A percentile compares a stretch with the other conserved stretches of the same genome.
phyloP scores from a whole-genome alignment of 2,329 filamentous ascomycete genomes.

The Fusarium kyushuense region DNA sequence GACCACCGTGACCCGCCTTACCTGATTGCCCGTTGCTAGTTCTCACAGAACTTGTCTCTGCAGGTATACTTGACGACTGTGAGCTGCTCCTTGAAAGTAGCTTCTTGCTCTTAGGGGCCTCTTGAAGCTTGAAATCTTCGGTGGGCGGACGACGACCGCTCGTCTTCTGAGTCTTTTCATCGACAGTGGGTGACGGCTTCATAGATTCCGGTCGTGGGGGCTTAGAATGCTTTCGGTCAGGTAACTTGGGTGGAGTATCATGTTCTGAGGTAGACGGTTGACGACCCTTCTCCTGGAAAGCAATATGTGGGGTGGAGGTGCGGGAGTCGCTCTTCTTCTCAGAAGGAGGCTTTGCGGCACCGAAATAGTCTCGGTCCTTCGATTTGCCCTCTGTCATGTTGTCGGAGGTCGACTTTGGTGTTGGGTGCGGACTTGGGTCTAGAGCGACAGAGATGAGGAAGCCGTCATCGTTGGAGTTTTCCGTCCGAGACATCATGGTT shows the following conservation, averaged over 20 bases:
- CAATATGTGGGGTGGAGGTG: conserved; percentile 84
- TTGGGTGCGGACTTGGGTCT: conserved; percentile 73
- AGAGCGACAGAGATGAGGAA: conserved; percentile 83
- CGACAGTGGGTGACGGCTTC: conserved; percentile 50
- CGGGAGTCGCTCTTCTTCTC: conserved; percentile 64
- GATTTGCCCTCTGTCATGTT: conserved; percentile 60
- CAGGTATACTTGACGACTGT: conserved; percentile 55
- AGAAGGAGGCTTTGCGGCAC: conserved; percentile 56
- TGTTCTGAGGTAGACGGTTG: conserved; percentile 65
- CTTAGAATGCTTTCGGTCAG: conserved; percentile 56
- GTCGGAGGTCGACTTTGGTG: conserved; percentile 67
- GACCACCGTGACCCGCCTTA: conserved; percentile 42
- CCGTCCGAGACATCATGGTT: conserved; percentile 67
- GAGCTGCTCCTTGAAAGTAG: conserved; percentile 59
- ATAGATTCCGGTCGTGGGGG: conserved; percentile 58
- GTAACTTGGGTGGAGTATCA: conserved; percentile 64
- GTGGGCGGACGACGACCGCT: conserved; percentile 52
- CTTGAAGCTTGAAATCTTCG: conserved; percentile 82
- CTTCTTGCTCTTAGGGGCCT: conserved; percentile 77
- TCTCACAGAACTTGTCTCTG: conserved; percentile 53
- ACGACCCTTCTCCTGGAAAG: conserved; percentile 86
- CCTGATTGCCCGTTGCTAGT: conserved; percentile 52
- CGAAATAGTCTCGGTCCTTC: conserved; percentile 72
- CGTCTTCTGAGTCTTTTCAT: conserved; percentile 56
- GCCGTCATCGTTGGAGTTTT: conserved; percentile 68